Base-by-base conservation (phyloP, 208 protist genomes). In the Wallacemonas collosoma region DNA sequence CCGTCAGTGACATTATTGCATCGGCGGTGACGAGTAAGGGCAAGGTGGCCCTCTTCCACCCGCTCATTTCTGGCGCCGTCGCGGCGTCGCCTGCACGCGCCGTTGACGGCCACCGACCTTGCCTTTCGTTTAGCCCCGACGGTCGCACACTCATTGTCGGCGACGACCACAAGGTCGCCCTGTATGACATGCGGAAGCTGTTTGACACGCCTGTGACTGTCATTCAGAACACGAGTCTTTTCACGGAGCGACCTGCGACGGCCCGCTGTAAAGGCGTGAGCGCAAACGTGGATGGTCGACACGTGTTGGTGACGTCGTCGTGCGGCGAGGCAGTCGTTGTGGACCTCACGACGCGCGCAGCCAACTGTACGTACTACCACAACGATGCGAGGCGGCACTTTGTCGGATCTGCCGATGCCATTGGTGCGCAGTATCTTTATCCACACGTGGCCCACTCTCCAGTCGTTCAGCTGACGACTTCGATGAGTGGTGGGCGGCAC, bases 61-160 rank as follows among this genome's bases (percentile, higher is more conserved):
- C 91, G 1, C 73, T 94, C 39, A 83, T 96, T 51, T 85, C 85
- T 1, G 91, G 88, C 11, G 85, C 87, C 41, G 56, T 96, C n/a
- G 91, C 91, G 12, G 73, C 81, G 0, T 89, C 89, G 12, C 47
- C 73, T 4, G 86, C 83, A 45, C 63, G 73, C 2, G 66, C 73
- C n/a, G 62, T 94, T 17, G 57, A 74, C 3, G 89, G 91, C 3
- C 58, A 70, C 65, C 41, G 68, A 36, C 63, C 76, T 14, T 76
- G 76, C 45, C 64, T 94, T 26, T 60, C 74, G 38, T 93, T 96
- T 62, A 86, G 84, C 60, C 65, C 38, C 1, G 86, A 96, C 50
- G 91, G 91, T 15, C 47, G 75, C 44, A 70, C 62, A 35, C 72
- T 96, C 41, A 74, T 80, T 15, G 70, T 94, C 4, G 89, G 87